These are phyloP conservation scores for Ramaria rubella DNA, from an alignment of 768 basidiomycete species.

Conservation along the genomic window DNA sequence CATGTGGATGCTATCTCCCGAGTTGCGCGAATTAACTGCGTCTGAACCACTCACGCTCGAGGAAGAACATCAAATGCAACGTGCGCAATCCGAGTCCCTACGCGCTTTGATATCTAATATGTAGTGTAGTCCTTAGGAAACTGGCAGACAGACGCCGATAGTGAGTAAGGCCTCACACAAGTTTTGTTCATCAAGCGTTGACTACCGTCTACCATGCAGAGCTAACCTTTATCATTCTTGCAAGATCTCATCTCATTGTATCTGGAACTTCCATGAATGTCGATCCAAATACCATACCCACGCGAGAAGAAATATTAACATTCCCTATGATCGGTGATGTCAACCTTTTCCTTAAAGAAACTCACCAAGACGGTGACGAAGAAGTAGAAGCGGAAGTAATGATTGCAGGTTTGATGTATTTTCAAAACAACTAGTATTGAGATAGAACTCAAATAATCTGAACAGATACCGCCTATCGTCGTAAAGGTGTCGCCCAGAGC, in stretches of 20 bases:
- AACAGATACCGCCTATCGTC: constrained; percentile 58
- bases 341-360: constrained; percentile 77
- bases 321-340: constrained; percentile 86
- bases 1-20: constrained; percentile 78
- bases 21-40: constrained; percentile 70
- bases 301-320: constrained; percentile 20
- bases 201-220: constrained; percentile 34
- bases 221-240: constrained; percentile 85
- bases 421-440: neutral
- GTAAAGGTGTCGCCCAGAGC: constrained; percentile 58
- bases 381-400: constrained; percentile 88
- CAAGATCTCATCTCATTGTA: constrained; percentile 23
- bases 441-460: neutral
- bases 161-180: constrained; percentile 29
- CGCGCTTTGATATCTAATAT: neutral
- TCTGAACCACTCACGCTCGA: constrained; percentile 76
- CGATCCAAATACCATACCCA: neutral
- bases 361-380: constrained; percentile 23
- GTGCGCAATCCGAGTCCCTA: constrained; percentile 36
- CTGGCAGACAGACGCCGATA: constrained; percentile 85
- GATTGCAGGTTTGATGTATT: constrained; percentile 63
- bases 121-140: constrained; percentile 56
- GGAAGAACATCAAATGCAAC: constrained; percentile 86
- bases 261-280: neutral
- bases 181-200: neutral